These are phyloP conservation scores for Arbutus unedo DNA, from an alignment of 148 eudicot genomes.

Conservation along the genomic window DNA sequence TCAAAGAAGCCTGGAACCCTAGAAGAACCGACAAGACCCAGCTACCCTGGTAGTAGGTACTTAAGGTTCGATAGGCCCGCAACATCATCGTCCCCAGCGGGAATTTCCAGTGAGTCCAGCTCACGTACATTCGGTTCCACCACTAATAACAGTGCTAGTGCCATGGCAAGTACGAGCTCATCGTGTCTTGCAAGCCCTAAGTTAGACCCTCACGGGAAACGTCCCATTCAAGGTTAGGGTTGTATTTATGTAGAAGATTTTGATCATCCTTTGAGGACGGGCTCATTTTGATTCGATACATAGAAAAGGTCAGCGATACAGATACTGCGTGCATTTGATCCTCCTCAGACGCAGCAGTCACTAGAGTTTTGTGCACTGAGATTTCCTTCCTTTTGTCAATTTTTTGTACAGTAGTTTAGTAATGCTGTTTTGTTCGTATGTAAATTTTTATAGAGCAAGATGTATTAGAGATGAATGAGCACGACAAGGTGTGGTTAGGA, in stretches of 20 bases:
- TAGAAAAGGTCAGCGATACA: neutral
- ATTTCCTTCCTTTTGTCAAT: no score
- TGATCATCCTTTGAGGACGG: neutral
- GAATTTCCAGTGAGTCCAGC: conserved; percentile 31
- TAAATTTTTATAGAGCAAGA: no score
- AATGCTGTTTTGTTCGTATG: no score
- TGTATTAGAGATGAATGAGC: no score
- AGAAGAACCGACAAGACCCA: conserved; percentile 74
- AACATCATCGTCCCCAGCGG: conserved; percentile 36
- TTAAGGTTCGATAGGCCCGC: conserved; percentile 33
- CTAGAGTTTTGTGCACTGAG: no score
- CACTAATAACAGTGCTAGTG: conserved; percentile 23
- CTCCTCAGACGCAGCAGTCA: neutral
- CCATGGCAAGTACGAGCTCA: conserved; percentile 29
- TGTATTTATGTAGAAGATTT: neutral
- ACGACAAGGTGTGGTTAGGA: no score
- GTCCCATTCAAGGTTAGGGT: conserved; percentile 26
- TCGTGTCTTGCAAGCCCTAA: conserved; percentile 20
- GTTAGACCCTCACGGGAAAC: conserved; percentile 50
- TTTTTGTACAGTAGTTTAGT: no score
- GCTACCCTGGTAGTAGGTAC: conserved; percentile 50
- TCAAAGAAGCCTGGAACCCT: conserved; percentile 57
- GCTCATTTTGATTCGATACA: neutral
- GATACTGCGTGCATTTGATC: neutral
- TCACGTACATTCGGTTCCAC: conserved; percentile 29